Evolutionary conservation across 2,329 filamentous ascomycete genomes (phyloP).

Genomic region (Stemphylium vesicarium): DNA sequence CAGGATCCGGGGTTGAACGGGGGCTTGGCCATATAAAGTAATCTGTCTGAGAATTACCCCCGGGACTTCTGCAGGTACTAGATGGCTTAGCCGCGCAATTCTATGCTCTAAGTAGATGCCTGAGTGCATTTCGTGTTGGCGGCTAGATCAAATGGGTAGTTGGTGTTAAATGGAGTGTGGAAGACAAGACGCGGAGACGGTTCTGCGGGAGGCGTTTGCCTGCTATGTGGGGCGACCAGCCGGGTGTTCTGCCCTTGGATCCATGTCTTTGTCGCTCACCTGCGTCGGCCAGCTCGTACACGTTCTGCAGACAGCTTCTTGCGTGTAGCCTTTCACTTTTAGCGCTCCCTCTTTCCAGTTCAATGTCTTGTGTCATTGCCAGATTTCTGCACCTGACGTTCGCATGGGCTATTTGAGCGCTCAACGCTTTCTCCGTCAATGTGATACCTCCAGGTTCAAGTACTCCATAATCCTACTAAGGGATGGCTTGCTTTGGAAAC

Average conservation of each 20-base stretch:
- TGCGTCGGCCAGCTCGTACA: background rate
- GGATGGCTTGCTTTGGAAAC: background rate
- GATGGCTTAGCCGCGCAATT: constrained; percentile 5
- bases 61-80: constrained; percentile 9
- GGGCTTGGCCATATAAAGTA: constrained; percentile 29
- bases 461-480: background rate
- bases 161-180: background rate
- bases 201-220: constrained; percentile 5
- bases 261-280: background rate
- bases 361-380: background rate
- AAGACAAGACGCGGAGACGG: constrained; percentile 1
- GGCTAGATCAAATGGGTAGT: background rate
- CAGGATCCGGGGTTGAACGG: constrained; percentile 17
- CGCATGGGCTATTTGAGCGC: too few species aligned
- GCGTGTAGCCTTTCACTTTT: background rate
- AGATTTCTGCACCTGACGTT: too few species aligned
- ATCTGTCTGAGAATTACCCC: constrained; percentile 24
- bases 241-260: constrained; percentile 1
- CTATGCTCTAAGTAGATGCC: background rate
- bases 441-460: background rate
- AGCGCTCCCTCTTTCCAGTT: background rate
- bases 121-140: constrained; percentile 4
- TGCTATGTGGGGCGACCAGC: constrained; percentile 12
- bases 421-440: background rate
- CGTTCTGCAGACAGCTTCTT: background rate